Percentiles rank a stretch among this genome's conserved stretches.
Evolutionary conservation across 2,329 filamentous ascomycete genomes (phyloP).

Genomic region (Paraphoma sp.): DNA sequence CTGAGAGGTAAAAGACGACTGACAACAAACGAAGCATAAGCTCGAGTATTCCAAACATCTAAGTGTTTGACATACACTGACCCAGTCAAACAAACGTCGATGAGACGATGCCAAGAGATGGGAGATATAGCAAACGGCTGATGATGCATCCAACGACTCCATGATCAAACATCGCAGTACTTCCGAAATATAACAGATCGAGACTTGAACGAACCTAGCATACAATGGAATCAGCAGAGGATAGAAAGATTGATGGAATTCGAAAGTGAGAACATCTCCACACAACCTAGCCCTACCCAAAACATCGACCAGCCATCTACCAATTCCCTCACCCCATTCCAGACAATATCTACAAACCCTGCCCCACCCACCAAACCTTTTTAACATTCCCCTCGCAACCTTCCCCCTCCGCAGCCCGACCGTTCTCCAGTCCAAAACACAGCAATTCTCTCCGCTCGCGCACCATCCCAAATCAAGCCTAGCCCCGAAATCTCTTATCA

Average conservation of each 20-base stretch:
- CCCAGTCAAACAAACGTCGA: neutral
- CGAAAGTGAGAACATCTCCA: too few species aligned
- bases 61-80: neutral
- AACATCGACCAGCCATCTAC: neutral
- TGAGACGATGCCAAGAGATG: too few species aligned
- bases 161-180: too few species aligned
- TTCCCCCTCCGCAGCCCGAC: neutral
- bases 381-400: neutral
- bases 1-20: neutral
- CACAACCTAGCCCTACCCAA: neutral
- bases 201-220: neutral
- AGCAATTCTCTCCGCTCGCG: neutral
- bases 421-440: neutral
- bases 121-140: too few species aligned
- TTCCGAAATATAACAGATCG: too few species aligned
- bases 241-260: too few species aligned
- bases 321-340: too few species aligned
- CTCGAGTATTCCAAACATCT: neutral
- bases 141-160: too few species aligned
- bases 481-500: slow-evolving; percentile 13
- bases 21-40: neutral
- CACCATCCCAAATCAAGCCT: neutral
- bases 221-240: too few species aligned
- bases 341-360: too few species aligned
- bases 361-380: too few species aligned